A percentile compares a stretch with the other conserved stretches of the same genome.
These are phyloP conservation scores for Phytomonas sp. DNA, from an alignment of 208 protist species.

Conservation along the genomic window DNA sequence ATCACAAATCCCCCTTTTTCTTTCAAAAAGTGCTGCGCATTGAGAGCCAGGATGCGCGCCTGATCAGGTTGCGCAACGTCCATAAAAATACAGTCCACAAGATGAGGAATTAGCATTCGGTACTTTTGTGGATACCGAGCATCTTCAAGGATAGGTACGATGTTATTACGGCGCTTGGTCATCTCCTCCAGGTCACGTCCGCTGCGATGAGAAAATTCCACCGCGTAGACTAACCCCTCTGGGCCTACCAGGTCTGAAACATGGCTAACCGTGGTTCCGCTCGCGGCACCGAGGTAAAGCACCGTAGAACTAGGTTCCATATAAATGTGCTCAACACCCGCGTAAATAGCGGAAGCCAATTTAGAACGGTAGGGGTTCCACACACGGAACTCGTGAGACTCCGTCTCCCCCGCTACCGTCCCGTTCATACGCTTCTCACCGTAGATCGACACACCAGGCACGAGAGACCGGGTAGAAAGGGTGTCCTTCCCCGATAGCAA, in stretches of 20 bases:
- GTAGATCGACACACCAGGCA: conserved; percentile 98
- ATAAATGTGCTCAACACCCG: conserved; percentile 97
- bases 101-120: conserved; percentile 96
- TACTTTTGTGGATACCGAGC: conserved; percentile 99
- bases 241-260: conserved; percentile 99
- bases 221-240: conserved; percentile 98
- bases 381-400: conserved; percentile 98
- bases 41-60: conserved; percentile 98
- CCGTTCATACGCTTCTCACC: conserved; percentile 98
- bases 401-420: conserved; percentile 53
- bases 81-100: conserved; percentile 99
- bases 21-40: conserved; percentile 99
- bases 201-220: conserved; percentile 99
- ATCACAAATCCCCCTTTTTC: conserved; percentile 98
- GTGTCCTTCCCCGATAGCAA: conserved; percentile 96
- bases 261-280: conserved; percentile 99
- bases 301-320: conserved; percentile 98
- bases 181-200: conserved; percentile 99
- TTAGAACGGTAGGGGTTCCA: conserved; percentile 99
- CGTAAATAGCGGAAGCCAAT: conserved; percentile 97
- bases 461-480: conserved; percentile 96
- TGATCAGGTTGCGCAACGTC: conserved; percentile 99
- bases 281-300: conserved; percentile 99
- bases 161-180: conserved; percentile 98
- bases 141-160: conserved; percentile 99